Evolutionary conservation across 345 rosid species (phyloP), one percentile per base, ranked within the genome.

Genomic region (Laguncularia racemosa): DNA sequence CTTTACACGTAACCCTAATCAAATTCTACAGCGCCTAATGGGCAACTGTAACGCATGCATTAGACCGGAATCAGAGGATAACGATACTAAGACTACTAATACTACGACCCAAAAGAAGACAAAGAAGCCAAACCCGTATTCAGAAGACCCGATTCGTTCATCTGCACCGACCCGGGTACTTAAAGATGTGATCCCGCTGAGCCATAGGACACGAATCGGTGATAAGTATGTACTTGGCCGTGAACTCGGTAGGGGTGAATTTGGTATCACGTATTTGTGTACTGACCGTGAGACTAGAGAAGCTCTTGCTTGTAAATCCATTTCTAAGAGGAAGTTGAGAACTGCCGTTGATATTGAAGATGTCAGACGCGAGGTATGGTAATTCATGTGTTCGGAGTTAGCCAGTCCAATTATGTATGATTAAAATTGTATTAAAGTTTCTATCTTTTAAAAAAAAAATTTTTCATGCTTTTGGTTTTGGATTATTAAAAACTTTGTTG

Each of bases 1-100:
- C 14, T 45, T 13, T 52, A 15, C 33, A 18, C 15, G 47, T 10
- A 33, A 0, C 28, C n/a, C 8, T 38, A 16, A 10, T 52, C 17
- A 2, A 26, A n/a, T 47, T 14, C 17, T 13, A 50, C 43, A 18
- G 33, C 19, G n/a, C 17, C 47, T 49, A 14, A 92, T 92, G 98
- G 98, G 98, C 44, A 92, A 92, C 82, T 92, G 98, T 60, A 84
- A 77, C 89, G 81, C 76, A 28, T 92, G 98, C 58, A 84, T 89
- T 20, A 79, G 82, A 51, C 85, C 92, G 14, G 74, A 78, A 58
- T 53, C 80, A 10, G 64, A 68, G 16, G 65, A 66, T 46, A 56
- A 67, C 63, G 49, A 16, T 16, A 20, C 17, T 57, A 56, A 58
- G 52, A 59, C 50, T 33, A 33, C 10, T 33, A 33, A 33, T 33